Evolutionary conservation across 305 asterid species (phyloP).

Genomic region (Caryopteris hybrid): DNA sequence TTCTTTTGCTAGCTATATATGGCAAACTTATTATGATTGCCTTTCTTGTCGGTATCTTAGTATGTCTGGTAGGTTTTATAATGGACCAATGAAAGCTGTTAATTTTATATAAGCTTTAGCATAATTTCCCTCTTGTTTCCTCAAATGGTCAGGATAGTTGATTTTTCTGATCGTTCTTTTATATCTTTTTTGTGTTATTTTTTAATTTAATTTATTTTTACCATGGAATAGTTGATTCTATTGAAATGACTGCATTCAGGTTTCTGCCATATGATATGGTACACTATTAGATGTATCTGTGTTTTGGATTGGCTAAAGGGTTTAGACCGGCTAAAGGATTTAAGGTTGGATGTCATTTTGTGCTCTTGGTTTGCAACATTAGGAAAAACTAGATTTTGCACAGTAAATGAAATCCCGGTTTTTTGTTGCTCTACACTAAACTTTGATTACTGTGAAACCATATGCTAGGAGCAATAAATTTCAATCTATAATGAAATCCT

Average conservation of each 20-base stretch:
- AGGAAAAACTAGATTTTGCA: not conserved
- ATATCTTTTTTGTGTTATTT: not conserved
- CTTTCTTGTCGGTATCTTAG: not conserved
- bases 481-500: not conserved
- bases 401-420: not conserved
- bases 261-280: not conserved
- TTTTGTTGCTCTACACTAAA: not conserved
- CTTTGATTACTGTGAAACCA: not conserved
- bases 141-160: not conserved
- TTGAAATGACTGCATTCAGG: not conserved
- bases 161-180: not conserved
- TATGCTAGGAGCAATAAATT: not conserved
- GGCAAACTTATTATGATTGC: not conserved
- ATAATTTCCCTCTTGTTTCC: too few relatives aligned
- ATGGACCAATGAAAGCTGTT: not conserved
- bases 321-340: not conserved
- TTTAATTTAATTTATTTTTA: too few relatives aligned
- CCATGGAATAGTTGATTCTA: not conserved
- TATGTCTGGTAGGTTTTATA: not conserved
- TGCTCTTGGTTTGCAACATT: not conserved
- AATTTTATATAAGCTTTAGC: too few relatives aligned
- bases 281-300: not conserved
- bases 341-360: not conserved
- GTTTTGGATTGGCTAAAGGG: not conserved
- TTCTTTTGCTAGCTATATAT: not conserved